Evolutionary conservation across 2,329 filamentous ascomycete species (phyloP).

Genomic region (Ophiocordyceps camponoti-rufipedis): DNA sequence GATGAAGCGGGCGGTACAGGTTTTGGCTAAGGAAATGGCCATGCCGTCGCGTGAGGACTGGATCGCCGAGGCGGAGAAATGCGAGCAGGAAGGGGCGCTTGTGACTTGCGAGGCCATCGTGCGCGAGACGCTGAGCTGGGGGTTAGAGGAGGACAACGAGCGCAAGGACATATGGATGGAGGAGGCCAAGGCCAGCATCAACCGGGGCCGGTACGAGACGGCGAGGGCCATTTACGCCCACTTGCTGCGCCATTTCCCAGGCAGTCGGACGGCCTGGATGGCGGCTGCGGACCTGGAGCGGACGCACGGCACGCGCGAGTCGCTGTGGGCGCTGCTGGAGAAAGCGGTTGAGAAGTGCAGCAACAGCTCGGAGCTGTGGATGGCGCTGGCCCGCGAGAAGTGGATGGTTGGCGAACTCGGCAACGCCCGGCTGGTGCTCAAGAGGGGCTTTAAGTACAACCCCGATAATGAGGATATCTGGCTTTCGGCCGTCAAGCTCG

Average conservation of each 20-base stretch:
- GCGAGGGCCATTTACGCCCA: constrained; percentile 89
- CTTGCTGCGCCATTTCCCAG: constrained; percentile 74
- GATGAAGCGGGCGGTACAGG: constrained; percentile 85
- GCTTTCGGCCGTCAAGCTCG: constrained; percentile 88
- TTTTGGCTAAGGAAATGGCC: constrained; percentile 74
- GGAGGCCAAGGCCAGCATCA: constrained; percentile 70
- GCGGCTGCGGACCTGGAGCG: constrained; percentile 83
- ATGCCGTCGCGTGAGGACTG: constrained; percentile 97
- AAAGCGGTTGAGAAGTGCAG: constrained; percentile 90
- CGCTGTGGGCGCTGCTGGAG: constrained; percentile 69
- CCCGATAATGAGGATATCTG: constrained; percentile 97
- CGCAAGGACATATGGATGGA: constrained; percentile 92
- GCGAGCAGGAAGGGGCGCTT: constrained; percentile 77
- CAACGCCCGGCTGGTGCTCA: constrained; percentile 70
- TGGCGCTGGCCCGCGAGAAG: constrained; percentile 89
- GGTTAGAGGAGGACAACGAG: constrained; percentile 88
- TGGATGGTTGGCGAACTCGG: constrained; percentile 80
- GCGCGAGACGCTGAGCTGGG: constrained; percentile 81
- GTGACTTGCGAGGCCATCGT: constrained; percentile 82
- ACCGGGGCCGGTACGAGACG: constrained; percentile 70
- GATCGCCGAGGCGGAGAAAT: constrained; percentile 88
- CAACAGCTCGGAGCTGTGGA: constrained; percentile 80
- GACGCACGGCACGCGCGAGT: constrained; percentile 69
- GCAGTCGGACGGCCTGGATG: constrained; percentile 75
- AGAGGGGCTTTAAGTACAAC: constrained; percentile 82